Base-by-base conservation (phyloP, 108 stramenopile genomes). In the Cyclotella kingstonii region DNA sequence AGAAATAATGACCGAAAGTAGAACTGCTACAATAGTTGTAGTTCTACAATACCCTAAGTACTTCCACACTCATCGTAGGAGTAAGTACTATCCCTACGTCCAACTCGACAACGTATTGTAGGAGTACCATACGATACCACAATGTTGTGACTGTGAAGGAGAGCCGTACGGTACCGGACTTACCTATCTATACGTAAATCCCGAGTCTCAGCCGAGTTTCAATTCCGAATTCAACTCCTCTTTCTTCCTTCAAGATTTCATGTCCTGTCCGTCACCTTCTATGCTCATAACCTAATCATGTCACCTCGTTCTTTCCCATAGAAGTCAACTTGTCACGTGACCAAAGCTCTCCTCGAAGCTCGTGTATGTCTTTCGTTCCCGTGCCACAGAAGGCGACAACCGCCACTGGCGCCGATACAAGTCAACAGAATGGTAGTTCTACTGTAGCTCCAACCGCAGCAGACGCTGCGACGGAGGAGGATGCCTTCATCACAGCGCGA, bases 341-440 rank as follows among this genome's bases (percentile, higher is more conserved):
- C 23, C 48, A 49, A 49, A 53, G 51, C 34, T 25, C 19, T 41
- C 23, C 48, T 19, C 5, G 19, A 11, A 14, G 17, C 31, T 31
- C 82, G 85, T 92, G 80, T 83, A 92, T 92, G 90, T 92, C 90
- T 84, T 92, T 92, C 78, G 87, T 89, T 76, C 90, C 90, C 75
- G 77, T 79, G 63, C 87, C 90, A 51, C 84, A 87, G 82, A 83
- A 85, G 84, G 84, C 85, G 68, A 79, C 58, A 49, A 54, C 65
- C 71, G 80, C 80, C 78, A 70, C 54, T 76, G 65, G 73, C 58
- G 78, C 75, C 72, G 80, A 82, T 60, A 41, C 70, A 68, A 59
- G 8, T 23, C 60, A 49, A 59, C 65, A 54, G 27, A 63, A 66
- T 59, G 66, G 63, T 36, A 25, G 78, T 35, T 43, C 73, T 23